Evolutionary conservation across 495 filamentous ascomycete genomes (phyloP).

Genomic region (Tuber brumale): DNA sequence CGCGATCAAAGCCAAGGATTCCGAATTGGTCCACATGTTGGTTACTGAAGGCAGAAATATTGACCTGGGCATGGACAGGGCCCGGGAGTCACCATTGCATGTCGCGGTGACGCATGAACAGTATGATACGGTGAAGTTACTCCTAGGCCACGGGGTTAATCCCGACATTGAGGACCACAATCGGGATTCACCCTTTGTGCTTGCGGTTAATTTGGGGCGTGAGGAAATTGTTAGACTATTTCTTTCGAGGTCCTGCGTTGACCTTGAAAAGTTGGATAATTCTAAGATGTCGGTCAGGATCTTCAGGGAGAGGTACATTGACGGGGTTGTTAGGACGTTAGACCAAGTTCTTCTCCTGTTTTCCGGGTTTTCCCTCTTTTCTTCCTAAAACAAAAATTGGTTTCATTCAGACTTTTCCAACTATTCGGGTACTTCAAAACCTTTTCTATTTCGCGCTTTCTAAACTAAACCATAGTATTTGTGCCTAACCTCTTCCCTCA

Average conservation of each 20-base stretch:
- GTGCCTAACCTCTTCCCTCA: no score
- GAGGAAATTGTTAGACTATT: slow-evolving; percentile 4
- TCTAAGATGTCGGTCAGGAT: neutral
- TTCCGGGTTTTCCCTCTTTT: no score
- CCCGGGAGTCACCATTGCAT: slow-evolving; percentile 15
- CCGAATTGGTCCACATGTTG: neutral
- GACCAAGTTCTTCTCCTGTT: neutral
- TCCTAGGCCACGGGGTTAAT: slow-evolving; percentile 21
- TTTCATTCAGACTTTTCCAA: no score
- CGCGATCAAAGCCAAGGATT: neutral
- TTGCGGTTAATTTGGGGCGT: slow-evolving; percentile 4
- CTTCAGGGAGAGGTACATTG: neutral
- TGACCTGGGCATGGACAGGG: neutral
- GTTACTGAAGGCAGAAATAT: neutral
- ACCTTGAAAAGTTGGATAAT: neutral
- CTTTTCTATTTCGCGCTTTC: no score
- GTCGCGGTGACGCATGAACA: slow-evolving; percentile 14
- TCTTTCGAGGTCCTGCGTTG: neutral
- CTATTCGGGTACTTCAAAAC: no score
- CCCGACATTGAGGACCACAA: slow-evolving; percentile 10
- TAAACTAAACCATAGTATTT: no score
- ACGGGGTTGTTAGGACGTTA: neutral
- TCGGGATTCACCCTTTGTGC: neutral
- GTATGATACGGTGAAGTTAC: slow-evolving; percentile 10
- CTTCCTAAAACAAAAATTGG: no score